phyloP scores from a whole-genome alignment of 306 rosid genomes.

The Castanea crenata region DNA sequence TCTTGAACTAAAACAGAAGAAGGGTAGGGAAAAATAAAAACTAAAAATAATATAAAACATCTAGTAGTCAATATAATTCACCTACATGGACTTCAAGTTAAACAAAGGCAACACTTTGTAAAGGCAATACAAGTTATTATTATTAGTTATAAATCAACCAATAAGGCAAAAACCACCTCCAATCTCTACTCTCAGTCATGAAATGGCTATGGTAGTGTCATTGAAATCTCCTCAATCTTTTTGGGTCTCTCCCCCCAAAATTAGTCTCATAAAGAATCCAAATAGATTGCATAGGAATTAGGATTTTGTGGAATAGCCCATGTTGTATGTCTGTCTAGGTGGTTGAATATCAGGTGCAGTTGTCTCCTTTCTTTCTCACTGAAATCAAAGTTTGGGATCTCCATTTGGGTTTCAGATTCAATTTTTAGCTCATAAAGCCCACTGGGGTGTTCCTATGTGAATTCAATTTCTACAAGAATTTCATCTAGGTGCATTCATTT shows the following conservation, averaged over 20 bases:
- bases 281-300: too few relatives aligned
- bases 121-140: background rate
- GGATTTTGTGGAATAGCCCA: conserved; percentile 1
- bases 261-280: too few relatives aligned
- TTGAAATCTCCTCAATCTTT: too few relatives aligned
- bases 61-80: background rate
- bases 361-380: conserved; percentile 29
- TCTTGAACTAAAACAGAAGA: background rate
- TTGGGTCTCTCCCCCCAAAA: too few relatives aligned
- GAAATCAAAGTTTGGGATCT: conserved; percentile 40
- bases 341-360: conserved; percentile 35
- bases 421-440: conserved; percentile 14
- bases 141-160: background rate
- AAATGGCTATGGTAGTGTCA: too few relatives aligned
- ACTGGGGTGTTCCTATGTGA: background rate
- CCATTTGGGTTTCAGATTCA: conserved; percentile 24
- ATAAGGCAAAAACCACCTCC: background rate
- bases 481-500: conserved; percentile 19
- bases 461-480: background rate
- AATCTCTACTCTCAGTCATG: too few relatives aligned
- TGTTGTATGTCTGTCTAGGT: conserved; percentile 29
- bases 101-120: background rate
- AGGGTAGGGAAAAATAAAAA: background rate
- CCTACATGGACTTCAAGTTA: background rate
- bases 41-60: background rate